A percentile compares a stretch with the other conserved stretches of the same genome.
These are phyloP conservation scores for Fusarium sp. DNA, from an alignment of 2,329 filamentous ascomycete genomes.

Conservation along the genomic window DNA sequence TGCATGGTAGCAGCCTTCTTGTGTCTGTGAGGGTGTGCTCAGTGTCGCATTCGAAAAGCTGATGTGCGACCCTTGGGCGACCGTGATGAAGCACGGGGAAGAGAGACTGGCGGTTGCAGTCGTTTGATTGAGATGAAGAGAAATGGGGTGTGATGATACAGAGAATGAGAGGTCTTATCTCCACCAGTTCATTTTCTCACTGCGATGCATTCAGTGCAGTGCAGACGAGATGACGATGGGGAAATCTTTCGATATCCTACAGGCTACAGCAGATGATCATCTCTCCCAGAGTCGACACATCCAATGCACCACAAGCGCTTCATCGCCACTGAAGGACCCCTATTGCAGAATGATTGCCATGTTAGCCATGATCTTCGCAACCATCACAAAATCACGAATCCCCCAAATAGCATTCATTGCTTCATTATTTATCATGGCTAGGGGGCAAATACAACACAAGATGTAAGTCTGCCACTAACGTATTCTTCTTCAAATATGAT, in stretches of 20 bases:
- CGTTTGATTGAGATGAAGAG: constrained; percentile 1
- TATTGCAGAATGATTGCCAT: constrained; percentile 21
- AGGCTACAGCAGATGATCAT: not conserved
- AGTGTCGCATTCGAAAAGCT: constrained; percentile 12
- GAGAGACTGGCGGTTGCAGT: not conserved
- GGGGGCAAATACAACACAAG: too few species aligned
- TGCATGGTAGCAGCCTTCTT: constrained; percentile 18
- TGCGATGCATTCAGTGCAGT: not conserved
- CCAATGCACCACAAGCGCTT: not conserved
- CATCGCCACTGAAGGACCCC: constrained; percentile 29
- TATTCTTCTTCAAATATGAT: too few species aligned
- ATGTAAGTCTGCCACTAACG: too few species aligned
- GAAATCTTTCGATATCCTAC: constrained; percentile 2
- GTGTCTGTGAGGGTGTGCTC: constrained; percentile 18
- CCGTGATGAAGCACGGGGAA: constrained; percentile 11
- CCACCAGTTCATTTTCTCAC: constrained; percentile 28
- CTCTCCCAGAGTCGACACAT: not conserved
- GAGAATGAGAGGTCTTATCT: constrained; percentile 21
- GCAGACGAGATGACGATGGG: constrained; percentile 3
- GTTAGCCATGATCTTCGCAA: constrained; percentile 18
- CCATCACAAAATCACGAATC: not conserved
- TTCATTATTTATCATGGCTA: constrained; percentile 27
- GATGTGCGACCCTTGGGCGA: constrained; percentile 17
- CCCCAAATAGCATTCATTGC: not conserved
- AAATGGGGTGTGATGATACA: constrained; percentile 29